Evolutionary conservation across 2,329 filamentous ascomycete species (phyloP), one percentile per base, ranked within the genome.

Genomic region (Alternaria ventricosa): DNA sequence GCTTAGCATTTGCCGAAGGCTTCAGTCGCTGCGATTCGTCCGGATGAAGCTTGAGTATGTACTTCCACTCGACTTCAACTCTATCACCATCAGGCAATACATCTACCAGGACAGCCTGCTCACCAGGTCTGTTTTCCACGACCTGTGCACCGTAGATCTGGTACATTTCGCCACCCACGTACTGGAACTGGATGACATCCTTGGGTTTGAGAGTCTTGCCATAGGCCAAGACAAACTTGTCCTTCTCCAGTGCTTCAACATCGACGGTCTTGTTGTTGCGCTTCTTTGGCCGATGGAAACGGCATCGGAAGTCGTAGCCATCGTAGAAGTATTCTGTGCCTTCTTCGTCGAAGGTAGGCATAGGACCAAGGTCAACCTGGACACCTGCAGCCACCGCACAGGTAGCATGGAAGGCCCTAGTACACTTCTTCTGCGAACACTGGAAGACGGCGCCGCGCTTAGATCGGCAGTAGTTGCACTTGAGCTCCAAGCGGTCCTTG

Each of bases 371-470:
- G 77, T 99, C 95, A 53, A 97, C 90, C 76, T 97, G 92, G 2
- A 97, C 94, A 60, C 96, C 96, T 36, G 94, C 95, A 22, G 95
- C 90, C 8, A 94, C 91, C 3, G 96, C 96, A 78, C 96, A 99
- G 2, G 94, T 98, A 15, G 95, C 92, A 78, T 99, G 96, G 80
- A 97, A 99, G 9, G 95, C 91, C 67, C 96, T 87, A 5, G 93
- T 91, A 74, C 96, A 99, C 79, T 97, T 98, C 83, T 94, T 95
- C 71, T 93, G 91, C 1, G 93, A 96, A 81, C 96, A 99, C 79
- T 98, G 95, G 82, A 99, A 96, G 81, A 95, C 97, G 15, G 93
- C 93, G n/a, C 96, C 96, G 61, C 92, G 92, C 80, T 96, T 96
- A 30, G 94, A 96, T 33, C 94, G 92, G 77, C 96, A 99, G 82